Evolutionary conservation across 805 yeast species (phyloP).

Genomic region (Suhomyces kilbournensis): DNA sequence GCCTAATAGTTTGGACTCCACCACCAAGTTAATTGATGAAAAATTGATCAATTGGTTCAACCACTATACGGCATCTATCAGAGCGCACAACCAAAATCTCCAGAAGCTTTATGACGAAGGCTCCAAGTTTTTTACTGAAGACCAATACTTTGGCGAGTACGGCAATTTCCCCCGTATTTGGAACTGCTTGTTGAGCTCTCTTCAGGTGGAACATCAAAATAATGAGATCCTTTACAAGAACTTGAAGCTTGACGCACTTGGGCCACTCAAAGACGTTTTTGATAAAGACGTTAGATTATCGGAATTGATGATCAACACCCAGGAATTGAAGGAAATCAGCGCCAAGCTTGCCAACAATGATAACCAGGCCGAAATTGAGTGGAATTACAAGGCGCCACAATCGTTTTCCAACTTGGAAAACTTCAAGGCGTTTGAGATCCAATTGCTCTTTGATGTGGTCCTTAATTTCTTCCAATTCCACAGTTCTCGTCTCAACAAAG

Average conservation of each 20-base stretch:
- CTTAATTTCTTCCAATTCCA: conserved; percentile 53
- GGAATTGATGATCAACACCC: conserved; percentile 50
- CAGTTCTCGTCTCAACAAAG: conserved; percentile 21
- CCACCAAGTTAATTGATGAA: conserved; percentile 27
- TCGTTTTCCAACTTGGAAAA: conserved; percentile 72
- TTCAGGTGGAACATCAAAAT: conserved; percentile 47
- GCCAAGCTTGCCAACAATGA: conserved; percentile 16
- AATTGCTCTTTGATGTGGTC: conserved; percentile 57
- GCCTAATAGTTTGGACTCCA: conserved; percentile 31
- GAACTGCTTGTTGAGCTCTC: conserved; percentile 48
- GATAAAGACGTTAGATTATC: conserved; percentile 54
- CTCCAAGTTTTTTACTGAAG: conserved; percentile 16
- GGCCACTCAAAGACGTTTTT: conserved; percentile 51
- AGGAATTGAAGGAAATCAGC: conserved; percentile 41
- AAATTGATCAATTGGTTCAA: conserved; percentile 35
- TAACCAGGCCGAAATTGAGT: conserved; percentile 48
- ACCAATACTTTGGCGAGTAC: conserved; percentile 24
- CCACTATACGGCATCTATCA: conserved; percentile 16
- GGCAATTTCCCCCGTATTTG: conserved; percentile 42
- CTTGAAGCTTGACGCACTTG: conserved; percentile 53
- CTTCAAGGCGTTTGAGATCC: conserved; percentile 61
- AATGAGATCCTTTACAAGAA: conserved; percentile 46
- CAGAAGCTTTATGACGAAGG: conserved; percentile 20
- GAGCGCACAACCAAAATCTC: conserved; percentile 18
- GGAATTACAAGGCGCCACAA: conserved; percentile 78